Evolutionary conservation across 2,329 filamentous ascomycete species (phyloP).

Genomic region (Pseudogymnoascus sp.): DNA sequence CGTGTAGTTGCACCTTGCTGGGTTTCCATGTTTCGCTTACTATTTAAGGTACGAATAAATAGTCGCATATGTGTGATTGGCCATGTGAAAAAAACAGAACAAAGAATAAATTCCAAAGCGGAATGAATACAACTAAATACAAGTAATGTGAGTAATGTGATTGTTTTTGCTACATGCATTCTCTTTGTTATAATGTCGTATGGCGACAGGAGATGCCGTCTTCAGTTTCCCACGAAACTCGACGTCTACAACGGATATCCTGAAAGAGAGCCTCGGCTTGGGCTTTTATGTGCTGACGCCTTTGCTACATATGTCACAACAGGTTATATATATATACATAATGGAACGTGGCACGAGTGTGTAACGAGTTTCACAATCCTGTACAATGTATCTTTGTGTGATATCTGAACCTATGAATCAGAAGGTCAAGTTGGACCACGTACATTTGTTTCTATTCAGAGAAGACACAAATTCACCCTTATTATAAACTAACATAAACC

Average conservation of each 20-base stretch:
- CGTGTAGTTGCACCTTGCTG: constrained; percentile 1
- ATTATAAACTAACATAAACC: background rate
- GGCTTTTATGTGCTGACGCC: background rate
- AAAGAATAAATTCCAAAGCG: background rate
- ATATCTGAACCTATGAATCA: background rate
- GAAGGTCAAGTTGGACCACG: background rate
- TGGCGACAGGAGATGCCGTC: background rate
- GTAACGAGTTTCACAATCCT: background rate
- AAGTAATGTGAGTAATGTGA: background rate
- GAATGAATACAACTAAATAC: background rate
- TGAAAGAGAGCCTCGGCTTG: background rate
- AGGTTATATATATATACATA: background rate
- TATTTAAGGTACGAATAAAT: constrained; percentile 2
- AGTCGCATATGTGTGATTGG: constrained; percentile 9
- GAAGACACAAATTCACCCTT: background rate
- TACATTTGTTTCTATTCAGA: background rate
- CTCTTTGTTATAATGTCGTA: background rate
- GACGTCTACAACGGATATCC: background rate
- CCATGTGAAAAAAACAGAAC: background rate
- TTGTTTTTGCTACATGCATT: background rate
- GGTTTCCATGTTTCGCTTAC: background rate
- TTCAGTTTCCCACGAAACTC: background rate
- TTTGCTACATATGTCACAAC: background rate
- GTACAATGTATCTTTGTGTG: background rate
- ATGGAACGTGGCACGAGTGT: background rate